Base-by-base conservation (phyloP, 345 rosid species). In the Crucihimalaya himalaica region DNA sequence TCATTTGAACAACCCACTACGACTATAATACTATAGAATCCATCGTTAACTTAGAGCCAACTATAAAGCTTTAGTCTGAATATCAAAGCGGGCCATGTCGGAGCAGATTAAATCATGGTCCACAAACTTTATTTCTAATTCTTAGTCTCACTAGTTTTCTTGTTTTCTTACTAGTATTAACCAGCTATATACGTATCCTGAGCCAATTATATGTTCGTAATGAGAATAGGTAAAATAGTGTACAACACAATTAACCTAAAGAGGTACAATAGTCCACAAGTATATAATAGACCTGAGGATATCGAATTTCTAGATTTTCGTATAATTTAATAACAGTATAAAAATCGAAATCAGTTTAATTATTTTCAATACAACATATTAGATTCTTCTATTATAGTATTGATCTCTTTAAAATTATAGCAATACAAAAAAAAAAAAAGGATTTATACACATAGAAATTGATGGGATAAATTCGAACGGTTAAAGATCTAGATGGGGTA, bases 1-100 rank as follows among this genome's bases (percentile, higher is more conserved):
- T 53, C 11, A 43, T 32, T 55, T 34, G 77, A 73, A 55, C 71
- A 64, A 73, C 50, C 58, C 71, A 73, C 51, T 64, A 73, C 50
- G 65, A 55, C 29, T 8, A 55, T 65, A 32, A 45, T 32, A 64
- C 63, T 16, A 53, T 1, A 53, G 19, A 32, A 23, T 31, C 37
- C 46, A 42, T 63, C n/a, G 25, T 42, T 63, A 31, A 55, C 70
- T 43, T 19, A 48, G 46, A 68, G 53, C 46, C 54, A 71, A 52
- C 25, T 20, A 8, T 19, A 62, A 37, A 37, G 52, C 4, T 39
- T 19, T 51, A 64, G 46, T 28, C 63, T 35, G 19, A 19, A 31
- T 53, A 73, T 43, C 64, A 64, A 54, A 73, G 71, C 64, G 64
- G 64, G 71, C 48, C 64, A 72, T 45, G 37, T 54, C 15, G 37